Evolutionary conservation across 2,329 filamentous ascomycete genomes (phyloP).

Genomic region (Exophiala mesophila): DNA sequence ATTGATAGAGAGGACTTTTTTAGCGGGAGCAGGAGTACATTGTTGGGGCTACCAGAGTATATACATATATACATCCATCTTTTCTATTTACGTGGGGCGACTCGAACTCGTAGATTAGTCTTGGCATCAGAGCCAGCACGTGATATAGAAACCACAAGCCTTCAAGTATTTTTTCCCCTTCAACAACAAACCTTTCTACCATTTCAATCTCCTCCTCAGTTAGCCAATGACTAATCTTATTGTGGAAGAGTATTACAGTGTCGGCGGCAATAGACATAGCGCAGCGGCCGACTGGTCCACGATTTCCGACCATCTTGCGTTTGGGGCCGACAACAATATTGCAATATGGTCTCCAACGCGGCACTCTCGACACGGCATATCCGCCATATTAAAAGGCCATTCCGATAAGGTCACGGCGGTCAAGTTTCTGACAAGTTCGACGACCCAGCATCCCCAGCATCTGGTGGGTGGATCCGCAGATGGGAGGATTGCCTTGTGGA

Average conservation of each 20-base stretch:
- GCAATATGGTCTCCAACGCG: slow-evolving; percentile 71
- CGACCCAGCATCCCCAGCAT: slow-evolving; percentile 45
- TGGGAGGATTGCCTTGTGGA: slow-evolving; percentile 65
- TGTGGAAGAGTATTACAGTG: slow-evolving; percentile 55
- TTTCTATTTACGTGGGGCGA: too few species aligned
- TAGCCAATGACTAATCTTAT: slow-evolving; percentile 12
- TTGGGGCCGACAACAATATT: slow-evolving; percentile 82
- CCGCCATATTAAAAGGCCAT: slow-evolving; percentile 67
- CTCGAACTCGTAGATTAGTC: too few species aligned
- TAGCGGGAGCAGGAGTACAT: too few species aligned
- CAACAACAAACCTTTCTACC: too few species aligned
- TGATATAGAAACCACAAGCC: too few species aligned
- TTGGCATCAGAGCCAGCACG: too few species aligned
- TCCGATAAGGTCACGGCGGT: slow-evolving; percentile 76
- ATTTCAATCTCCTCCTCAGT: neutral
- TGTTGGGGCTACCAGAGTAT: too few species aligned
- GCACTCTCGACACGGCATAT: slow-evolving; percentile 53
- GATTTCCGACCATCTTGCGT: slow-evolving; percentile 68
- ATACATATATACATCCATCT: too few species aligned
- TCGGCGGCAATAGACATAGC: slow-evolving; percentile 85
- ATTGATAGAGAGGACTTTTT: too few species aligned
- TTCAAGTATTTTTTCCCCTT: too few species aligned
- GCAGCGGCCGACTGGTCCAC: slow-evolving; percentile 83
- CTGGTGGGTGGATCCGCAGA: slow-evolving; percentile 80
- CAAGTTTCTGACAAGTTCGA: slow-evolving; percentile 60